Evolutionary conservation across 805 yeast species (phyloP), one percentile per base, ranked within the genome.

Genomic region (Sugiyamaella smithiae): DNA sequence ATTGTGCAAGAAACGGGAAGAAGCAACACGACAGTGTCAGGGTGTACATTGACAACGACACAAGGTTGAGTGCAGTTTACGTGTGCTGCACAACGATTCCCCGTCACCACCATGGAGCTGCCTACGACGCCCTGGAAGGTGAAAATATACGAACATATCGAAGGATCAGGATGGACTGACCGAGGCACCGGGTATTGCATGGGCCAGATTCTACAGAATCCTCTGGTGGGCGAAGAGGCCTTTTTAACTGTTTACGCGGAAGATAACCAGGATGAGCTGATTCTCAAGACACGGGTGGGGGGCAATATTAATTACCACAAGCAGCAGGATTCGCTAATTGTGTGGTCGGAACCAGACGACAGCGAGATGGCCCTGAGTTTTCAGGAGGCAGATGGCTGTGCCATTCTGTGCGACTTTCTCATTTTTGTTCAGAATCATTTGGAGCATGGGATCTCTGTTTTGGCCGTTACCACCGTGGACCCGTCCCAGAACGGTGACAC

Each of bases 261-360:
- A 63, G 69, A 75, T 24, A 75, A 83, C 51, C 70, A 80, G 4
- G 69, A 73, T 1, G 81, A 82, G 24, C 69, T 80, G 8, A 68
- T 91, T 19, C 67, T 91, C 35, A 76, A 78, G 58, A 79, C 90
- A 3, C 73, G 66, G 50, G 72, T 91, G n/a, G 82, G 78, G 58
- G 95, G 95, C 0, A 67, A 78, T 24, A 83, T 82, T 2, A 95
- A 86, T 57, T 91, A 86, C 63, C 97, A 91, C 63, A 77, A 95
- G 60, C 98, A 93, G 61, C 96, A 89, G 62, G 97, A 89, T 50
- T 89, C 97, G 0, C 71, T 91, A 42, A 88, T 91, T 7, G 96
- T 91, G 17, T 91, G 98, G 98, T 85, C 95, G 7, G 96, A 88
- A 60, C 59, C 68, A 2, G 74, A 76, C 16, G 81, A 84, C 5